These are phyloP conservation scores for Mimosa bimucronata DNA, from an alignment of 306 rosid genomes.

Conservation along the genomic window DNA sequence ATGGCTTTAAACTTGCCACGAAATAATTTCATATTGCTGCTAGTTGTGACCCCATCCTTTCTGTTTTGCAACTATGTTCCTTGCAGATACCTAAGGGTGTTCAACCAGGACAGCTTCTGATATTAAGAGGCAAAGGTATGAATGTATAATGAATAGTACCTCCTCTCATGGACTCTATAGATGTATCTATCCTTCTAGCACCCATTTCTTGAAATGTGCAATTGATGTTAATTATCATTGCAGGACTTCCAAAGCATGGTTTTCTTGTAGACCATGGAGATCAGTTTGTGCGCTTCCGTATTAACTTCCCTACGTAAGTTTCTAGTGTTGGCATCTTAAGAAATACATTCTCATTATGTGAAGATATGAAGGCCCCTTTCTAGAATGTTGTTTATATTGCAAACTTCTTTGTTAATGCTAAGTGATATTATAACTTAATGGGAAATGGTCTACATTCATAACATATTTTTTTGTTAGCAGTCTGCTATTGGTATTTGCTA, in stretches of 20 bases:
- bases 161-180: constrained; percentile 19
- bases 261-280: constrained; percentile 75
- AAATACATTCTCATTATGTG: constrained; percentile 24
- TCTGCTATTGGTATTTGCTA: too few species aligned
- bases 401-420: constrained; percentile 27
- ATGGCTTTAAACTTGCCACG: constrained; percentile 19
- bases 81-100: constrained; percentile 89
- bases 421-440: constrained; percentile 25
- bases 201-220: constrained; percentile 14
- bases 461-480: too few species aligned
- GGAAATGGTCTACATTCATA: constrained; percentile 10
- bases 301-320: constrained; percentile 81
- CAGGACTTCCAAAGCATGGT: constrained; percentile 75
- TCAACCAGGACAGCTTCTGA: constrained; percentile 86
- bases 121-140: constrained; percentile 87
- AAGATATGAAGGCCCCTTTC: constrained; percentile 23
- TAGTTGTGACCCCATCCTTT: constrained; percentile 33
- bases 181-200: constrained; percentile 14
- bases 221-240: constrained; percentile 38
- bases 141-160: constrained; percentile 46
- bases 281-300: constrained; percentile 81
- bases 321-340: neutral
- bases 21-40: neutral
- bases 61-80: constrained; percentile 44
- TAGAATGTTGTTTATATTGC: constrained; percentile 3